Conservation (phyloP, 768 basidiomycete genomes). For the Calocera viscosa region DNA sequence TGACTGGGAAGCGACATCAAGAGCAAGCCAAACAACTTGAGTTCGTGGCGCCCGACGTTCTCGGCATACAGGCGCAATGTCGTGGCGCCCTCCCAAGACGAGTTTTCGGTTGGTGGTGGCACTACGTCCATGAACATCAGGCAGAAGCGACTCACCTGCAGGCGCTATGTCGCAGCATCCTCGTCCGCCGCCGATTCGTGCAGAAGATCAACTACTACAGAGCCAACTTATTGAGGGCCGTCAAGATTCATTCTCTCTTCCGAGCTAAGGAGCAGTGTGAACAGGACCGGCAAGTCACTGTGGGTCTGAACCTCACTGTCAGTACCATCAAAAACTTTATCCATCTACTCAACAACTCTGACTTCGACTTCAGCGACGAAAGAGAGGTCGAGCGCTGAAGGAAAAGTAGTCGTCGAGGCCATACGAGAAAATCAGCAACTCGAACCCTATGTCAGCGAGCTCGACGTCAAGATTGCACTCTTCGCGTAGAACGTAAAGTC, state of each 20-base stretch:
- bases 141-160: constrained; percentile 67
- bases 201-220: constrained; percentile 71
- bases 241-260: constrained; percentile 92
- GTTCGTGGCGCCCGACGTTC: constrained; percentile 63
- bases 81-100: constrained; percentile 64
- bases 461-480: constrained; percentile 91
- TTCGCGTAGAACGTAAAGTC: constrained; percentile 93
- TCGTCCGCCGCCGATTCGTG: constrained; percentile 59
- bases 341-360: constrained; percentile 92
- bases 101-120: constrained; percentile 69
- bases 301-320: constrained; percentile 87
- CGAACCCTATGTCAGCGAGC: constrained; percentile 81
- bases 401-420: constrained; percentile 72
- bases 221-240: constrained; percentile 69
- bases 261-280: constrained; percentile 93
- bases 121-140: constrained; percentile 62
- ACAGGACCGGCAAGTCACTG: constrained; percentile 83
- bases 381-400: constrained; percentile 83
- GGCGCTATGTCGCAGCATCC: constrained; percentile 68
- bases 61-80: constrained; percentile 62
- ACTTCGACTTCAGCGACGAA: constrained; percentile 93
- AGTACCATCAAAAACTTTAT: constrained; percentile 99
- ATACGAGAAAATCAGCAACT: constrained; percentile 85
- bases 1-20: constrained; percentile 56
- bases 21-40: constrained; percentile 66